Evolutionary conservation across 2,329 filamentous ascomycete species (phyloP), one percentile per base, ranked within the genome.

Genomic region (Penicillium capsulatum): DNA sequence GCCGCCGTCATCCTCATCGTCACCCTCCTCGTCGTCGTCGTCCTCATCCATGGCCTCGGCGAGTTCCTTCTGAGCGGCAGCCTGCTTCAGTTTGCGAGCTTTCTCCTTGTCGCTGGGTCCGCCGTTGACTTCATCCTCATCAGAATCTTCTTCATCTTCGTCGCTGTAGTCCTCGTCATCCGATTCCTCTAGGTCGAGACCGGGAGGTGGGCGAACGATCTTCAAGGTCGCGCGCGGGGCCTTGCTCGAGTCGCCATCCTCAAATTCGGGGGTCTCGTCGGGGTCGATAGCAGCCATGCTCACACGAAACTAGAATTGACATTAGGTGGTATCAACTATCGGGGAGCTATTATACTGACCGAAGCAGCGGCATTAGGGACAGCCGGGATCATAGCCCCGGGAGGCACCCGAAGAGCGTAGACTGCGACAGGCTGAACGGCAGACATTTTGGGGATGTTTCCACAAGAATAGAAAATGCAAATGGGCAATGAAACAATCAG

Each of bases 271-370:
- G 55, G 80, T 75, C 57, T 86, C 86, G 59, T 80, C 88, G 42
- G 92, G 92, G 65, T 98, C 91, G 65, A 98, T 84, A 52, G 92
- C 92, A 59, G 94, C 92, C 92, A 98, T 98, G 60, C 90, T 97
- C 63, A 98, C 88, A 66, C 88, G 88, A 73, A 96, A 94, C 90
- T 95, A 59, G 3, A 34, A 20, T 16, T 3, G 24, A 31, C 34
- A 31, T 50, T 30, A 54, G 45, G 30, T 28, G 9, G 11, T 30
- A 15, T 17, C 9, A 4, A 13, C 3, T 16, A 31, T 38, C 39
- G 13, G 24, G 17, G 33, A 24, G 17, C 35, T 36, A 26, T 22
- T 34, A 46, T 36, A 79, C 85, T 76, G 75, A 94, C 88, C 66
- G 86, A 86, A 45, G 88, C 86, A 63, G 86, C 86, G 59, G 91